phyloP scores from a whole-genome alignment of 208 protist genomes.

The Trypanosoma brucei region DNA sequence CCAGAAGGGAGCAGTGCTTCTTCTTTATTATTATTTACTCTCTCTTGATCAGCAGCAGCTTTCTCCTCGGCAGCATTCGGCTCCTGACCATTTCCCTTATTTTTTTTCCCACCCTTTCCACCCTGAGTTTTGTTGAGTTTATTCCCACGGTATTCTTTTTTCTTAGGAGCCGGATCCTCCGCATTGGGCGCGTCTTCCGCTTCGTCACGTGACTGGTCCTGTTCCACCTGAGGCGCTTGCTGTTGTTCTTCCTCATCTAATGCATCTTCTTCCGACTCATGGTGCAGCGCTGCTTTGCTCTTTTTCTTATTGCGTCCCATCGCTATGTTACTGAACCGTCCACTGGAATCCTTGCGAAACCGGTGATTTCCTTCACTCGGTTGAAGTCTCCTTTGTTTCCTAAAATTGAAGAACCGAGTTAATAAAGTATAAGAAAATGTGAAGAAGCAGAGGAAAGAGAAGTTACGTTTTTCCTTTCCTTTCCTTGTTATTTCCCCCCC shows the following conservation, averaged over 20 bases:
- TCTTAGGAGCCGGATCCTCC: conserved; percentile 28
- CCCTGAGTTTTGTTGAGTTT: conserved; percentile 28
- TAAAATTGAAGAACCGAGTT: no score
- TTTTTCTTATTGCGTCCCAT: conserved; percentile 72
- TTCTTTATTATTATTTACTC: conserved; percentile 5
- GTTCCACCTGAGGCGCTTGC: background rate
- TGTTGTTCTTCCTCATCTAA: background rate
- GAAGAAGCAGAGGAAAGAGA: background rate
- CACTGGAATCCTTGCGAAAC: no score
- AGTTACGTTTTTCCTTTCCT: background rate
- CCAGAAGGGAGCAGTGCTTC: background rate
- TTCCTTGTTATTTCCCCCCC: no score
- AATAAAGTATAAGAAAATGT: conserved; percentile 5
- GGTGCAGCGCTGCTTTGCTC: conserved; percentile 19
- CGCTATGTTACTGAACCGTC: background rate
- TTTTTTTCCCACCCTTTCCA: conserved; percentile 22
- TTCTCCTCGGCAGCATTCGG: conserved; percentile 4
- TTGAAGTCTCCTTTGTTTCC: no score
- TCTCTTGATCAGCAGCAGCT: conserved; percentile 7
- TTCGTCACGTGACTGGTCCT: background rate
- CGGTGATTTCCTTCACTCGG: no score
- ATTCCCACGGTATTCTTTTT: conserved; percentile 70
- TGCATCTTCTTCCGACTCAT: background rate
- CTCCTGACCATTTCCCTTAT: conserved; percentile 2
- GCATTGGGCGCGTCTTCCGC: conserved; percentile 3